These are phyloP conservation scores for Chrysopogon serrulatus DNA, from an alignment of 176 grass and related monocot species.

Conservation along the genomic window DNA sequence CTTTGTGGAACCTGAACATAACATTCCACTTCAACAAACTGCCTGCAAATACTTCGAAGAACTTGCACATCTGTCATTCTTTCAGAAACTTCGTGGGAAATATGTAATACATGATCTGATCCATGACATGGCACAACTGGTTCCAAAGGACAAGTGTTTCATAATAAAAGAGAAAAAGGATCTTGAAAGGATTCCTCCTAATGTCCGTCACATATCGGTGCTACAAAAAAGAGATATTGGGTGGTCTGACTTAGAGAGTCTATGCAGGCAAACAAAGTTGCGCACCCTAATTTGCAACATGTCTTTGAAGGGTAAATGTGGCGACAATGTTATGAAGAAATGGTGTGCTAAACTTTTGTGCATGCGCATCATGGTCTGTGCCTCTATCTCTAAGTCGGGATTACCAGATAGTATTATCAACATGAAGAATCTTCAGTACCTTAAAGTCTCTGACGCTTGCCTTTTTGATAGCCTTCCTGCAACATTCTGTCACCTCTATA, in stretches of 20 bases:
- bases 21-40: too few relatives aligned
- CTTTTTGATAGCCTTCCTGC: neutral
- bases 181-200: rapidly evolving
- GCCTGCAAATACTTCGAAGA: too few relatives aligned
- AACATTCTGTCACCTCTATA: neutral
- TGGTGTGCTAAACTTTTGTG: neutral
- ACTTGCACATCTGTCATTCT: too few relatives aligned
- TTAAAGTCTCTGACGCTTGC: rapidly evolving
- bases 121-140: too few relatives aligned
- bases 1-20: too few relatives aligned
- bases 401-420: neutral
- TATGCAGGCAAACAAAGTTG: neutral
- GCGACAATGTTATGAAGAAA: neutral
- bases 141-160: too few relatives aligned
- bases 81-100: too few relatives aligned
- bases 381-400: rapidly evolving
- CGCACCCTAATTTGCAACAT: neutral
- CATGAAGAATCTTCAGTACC: conserved; percentile 4
- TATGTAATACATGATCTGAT: too few relatives aligned
- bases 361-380: neutral
- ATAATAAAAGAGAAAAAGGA: neutral
- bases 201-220: too few relatives aligned
- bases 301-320: too few relatives aligned
- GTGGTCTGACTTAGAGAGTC: neutral
- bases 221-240: neutral